Evolutionary conservation across 805 yeast species (phyloP), one percentile per base, ranked within the genome.

Genomic region (Wickerhamiella brachini): DNA sequence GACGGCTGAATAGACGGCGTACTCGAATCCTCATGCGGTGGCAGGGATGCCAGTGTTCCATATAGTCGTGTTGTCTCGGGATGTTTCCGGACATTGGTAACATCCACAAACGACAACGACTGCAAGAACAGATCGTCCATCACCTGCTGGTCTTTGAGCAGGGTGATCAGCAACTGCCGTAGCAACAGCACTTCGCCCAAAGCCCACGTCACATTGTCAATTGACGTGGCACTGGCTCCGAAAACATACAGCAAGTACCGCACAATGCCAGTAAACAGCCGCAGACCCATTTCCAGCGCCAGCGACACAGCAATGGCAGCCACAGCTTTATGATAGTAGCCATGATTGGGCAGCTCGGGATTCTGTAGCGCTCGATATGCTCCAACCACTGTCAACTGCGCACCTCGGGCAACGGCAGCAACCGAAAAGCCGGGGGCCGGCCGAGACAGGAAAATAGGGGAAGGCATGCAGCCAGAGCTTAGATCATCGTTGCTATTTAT

Each of bases 381-480:
- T 4, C 81, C 80, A 8, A 76, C 60, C 8, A 76, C 45, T 0
- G 79, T 74, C 41, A 79, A 64, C 63, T 78, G 81, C 23, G 74
- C 56, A 0, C 83, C 83, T 15, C 81, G 65, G 7, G 74, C 52
- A n/a, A 78, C 67, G 0, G 80, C 71, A 51, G 69, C 50, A 0
- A 69, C 34, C 2, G 80, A 70, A 57, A 78, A 75, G 15, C 80
- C 77, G 5, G 77, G 73, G 7, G 80, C 75, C 1, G 83, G 81
- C 47, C 74, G 69, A 2, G 81, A 73, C 12, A 78, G 66, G 58
- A 78, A 78, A 15, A 76, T 70, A 6, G 83, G 83, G 2, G 83
- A 79, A 1, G 79, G 76, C 83, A 79, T 78, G 10, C 13, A 7
- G 38, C 41, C n/a, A 9, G 41, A 13, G 23, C 34, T 18, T 26